Evolutionary conservation across 192 early-diverging fungal species (phyloP).

Genomic region (Entrophospora sp.): DNA sequence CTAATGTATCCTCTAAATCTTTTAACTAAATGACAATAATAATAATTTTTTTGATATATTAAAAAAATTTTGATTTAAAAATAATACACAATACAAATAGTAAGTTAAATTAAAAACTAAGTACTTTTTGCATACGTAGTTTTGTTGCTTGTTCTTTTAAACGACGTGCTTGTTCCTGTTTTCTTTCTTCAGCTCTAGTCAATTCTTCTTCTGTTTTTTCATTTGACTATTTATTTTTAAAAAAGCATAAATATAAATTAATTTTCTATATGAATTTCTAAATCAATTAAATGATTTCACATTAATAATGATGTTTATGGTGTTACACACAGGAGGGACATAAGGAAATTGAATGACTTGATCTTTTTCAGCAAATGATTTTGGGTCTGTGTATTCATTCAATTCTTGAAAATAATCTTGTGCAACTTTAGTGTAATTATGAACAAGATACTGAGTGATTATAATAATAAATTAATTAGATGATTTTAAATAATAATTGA

Average conservation of each 20-base stretch:
- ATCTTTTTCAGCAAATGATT: slow-evolving; percentile 55
- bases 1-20: slow-evolving; percentile 59
- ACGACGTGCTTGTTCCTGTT: slow-evolving; percentile 60
- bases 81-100: no score
- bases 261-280: no score
- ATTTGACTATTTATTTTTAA: slow-evolving; percentile 49
- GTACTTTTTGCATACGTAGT: slow-evolving; percentile 75
- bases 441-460: slow-evolving; percentile 50
- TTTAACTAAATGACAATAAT: slow-evolving; percentile 35
- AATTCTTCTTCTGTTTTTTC: slow-evolving; percentile 78
- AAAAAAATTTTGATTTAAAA: background rate
- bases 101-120: no score
- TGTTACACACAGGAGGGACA: slow-evolving; percentile 40
- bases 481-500: background rate
- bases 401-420: slow-evolving; percentile 69
- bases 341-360: slow-evolving; percentile 77
- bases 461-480: background rate
- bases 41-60: no score
- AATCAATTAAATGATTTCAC: no score
- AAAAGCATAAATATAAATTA: no score
- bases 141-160: slow-evolving; percentile 76
- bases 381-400: slow-evolving; percentile 47
- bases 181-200: slow-evolving; percentile 52
- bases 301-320: no score
- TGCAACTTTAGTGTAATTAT: slow-evolving; percentile 60